Conservation (phyloP, 2,329 filamentous ascomycete species). For the Colletotrichum destructivum region DNA sequence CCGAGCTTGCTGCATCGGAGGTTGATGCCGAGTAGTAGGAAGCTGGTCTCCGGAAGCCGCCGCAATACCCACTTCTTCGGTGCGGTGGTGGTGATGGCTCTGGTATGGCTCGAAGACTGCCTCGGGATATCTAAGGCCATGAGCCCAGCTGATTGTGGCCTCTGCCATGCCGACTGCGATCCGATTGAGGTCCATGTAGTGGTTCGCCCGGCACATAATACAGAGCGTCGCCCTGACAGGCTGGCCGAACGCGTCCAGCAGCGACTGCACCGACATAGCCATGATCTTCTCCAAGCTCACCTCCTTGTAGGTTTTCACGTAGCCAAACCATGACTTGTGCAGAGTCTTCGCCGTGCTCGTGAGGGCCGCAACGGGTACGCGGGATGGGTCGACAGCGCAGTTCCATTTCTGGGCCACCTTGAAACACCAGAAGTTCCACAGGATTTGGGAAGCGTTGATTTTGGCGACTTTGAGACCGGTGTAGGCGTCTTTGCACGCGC, state of each 20-base stretch:
- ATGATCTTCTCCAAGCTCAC: neutral
- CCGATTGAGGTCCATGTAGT: neutral
- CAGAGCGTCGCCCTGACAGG: neutral
- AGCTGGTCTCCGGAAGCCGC: neutral
- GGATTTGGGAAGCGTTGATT: neutral
- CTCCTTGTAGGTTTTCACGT: neutral
- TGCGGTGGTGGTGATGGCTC: neutral
- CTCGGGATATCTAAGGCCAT: neutral
- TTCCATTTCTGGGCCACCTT: slow-evolving; percentile 18
- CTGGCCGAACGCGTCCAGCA: slow-evolving; percentile 5
- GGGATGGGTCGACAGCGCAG: neutral
- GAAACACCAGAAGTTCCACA: slow-evolving; percentile 36
- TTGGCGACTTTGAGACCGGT: neutral
- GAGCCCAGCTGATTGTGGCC: slow-evolving; percentile 8
- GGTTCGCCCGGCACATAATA: neutral
- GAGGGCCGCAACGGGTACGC: slow-evolving; percentile 7
- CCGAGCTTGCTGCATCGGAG: neutral
- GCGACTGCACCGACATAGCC: slow-evolving; percentile 7
- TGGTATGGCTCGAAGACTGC: slow-evolving; percentile 6
- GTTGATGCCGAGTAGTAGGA: no score
- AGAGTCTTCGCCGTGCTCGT: neutral
- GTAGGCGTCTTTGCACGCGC: slow-evolving; percentile 19
- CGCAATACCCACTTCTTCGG: no score
- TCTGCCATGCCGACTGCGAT: neutral
- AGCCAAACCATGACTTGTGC: neutral